Evolutionary conservation across 371 early-diverging fungal species (phyloP).

Genomic region (Agmasoma carcini): DNA sequence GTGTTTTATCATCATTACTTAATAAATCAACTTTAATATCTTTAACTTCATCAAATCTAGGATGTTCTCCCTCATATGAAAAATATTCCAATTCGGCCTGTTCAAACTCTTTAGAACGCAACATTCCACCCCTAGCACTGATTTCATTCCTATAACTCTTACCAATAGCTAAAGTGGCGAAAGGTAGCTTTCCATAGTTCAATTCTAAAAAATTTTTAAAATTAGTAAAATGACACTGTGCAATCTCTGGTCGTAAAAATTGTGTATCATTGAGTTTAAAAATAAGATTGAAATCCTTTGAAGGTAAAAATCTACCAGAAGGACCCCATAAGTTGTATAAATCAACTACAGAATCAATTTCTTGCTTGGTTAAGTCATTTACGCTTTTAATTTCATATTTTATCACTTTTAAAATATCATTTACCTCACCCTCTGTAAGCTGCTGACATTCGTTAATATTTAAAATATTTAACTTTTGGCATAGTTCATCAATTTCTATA

Average conservation of each 20-base stretch:
- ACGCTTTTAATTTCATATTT: constrained; percentile 44
- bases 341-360: constrained; percentile 68
- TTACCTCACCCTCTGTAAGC: background rate
- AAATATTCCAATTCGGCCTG: constrained; percentile 99
- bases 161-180: constrained; percentile 92
- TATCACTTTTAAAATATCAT: background rate
- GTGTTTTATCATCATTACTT: constrained; percentile 52
- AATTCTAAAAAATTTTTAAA: constrained; percentile 85
- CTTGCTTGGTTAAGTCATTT: constrained; percentile 73
- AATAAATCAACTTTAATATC: constrained; percentile 63
- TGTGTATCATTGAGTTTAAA: constrained; percentile 69
- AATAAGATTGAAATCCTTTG: constrained; percentile 93
- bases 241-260: constrained; percentile 95
- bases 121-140: constrained; percentile 81
- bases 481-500: constrained; percentile 59
- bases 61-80: constrained; percentile 74
- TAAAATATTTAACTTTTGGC: constrained; percentile 54
- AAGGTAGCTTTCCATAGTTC: constrained; percentile 92
- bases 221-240: constrained; percentile 97
- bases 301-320: constrained; percentile 63
- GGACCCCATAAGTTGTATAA: constrained; percentile 66
- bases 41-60: constrained; percentile 69
- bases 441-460: constrained; percentile 19
- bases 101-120: constrained; percentile 92
- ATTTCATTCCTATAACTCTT: constrained; percentile 98